These are phyloP conservation scores for Magnusiomyces paraingens DNA, from an alignment of 1,139 yeast genomes.

Conservation along the genomic window DNA sequence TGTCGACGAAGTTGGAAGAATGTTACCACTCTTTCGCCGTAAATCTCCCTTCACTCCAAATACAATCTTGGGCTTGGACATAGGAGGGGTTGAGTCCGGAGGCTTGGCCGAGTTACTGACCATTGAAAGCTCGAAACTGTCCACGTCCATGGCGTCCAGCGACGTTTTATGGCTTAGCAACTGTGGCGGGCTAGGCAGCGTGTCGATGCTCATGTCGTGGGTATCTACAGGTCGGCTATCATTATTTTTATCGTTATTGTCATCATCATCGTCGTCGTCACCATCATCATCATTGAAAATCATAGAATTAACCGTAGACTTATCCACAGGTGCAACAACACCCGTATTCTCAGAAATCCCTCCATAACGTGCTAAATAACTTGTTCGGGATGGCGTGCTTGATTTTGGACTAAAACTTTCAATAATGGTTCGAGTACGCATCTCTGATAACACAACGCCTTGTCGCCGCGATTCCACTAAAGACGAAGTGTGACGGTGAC, in stretches of 20 bases:
- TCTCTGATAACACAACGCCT: not conserved
- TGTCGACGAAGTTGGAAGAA: constrained; percentile 7
- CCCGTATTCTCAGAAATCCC: not conserved
- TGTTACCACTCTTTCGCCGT: constrained; percentile 16
- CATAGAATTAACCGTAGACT: not conserved
- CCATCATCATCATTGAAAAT: not conserved
- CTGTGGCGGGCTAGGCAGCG: not conserved
- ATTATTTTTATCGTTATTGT: not conserved
- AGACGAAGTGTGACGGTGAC: not conserved
- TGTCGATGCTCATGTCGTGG: not conserved
- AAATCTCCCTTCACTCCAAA: constrained; percentile 26
- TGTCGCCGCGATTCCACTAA: not conserved
- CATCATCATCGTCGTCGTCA: not conserved
- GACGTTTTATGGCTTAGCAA: not conserved
- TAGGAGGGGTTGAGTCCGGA: constrained; percentile 1
- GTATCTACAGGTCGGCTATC: not conserved
- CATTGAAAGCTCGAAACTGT: constrained; percentile 1
- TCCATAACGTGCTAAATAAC: not conserved
- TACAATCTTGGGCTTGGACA: constrained; percentile 3
- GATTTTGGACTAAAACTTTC: not conserved
- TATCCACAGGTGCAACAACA: not conserved
- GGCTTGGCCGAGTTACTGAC: constrained; percentile 7
- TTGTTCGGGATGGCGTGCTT: no score
- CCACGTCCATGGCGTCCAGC: not conserved
- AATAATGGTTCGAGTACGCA: not conserved